Base-by-base conservation (phyloP, 345 rosid genomes). In the Aquilaria malaccensis region DNA sequence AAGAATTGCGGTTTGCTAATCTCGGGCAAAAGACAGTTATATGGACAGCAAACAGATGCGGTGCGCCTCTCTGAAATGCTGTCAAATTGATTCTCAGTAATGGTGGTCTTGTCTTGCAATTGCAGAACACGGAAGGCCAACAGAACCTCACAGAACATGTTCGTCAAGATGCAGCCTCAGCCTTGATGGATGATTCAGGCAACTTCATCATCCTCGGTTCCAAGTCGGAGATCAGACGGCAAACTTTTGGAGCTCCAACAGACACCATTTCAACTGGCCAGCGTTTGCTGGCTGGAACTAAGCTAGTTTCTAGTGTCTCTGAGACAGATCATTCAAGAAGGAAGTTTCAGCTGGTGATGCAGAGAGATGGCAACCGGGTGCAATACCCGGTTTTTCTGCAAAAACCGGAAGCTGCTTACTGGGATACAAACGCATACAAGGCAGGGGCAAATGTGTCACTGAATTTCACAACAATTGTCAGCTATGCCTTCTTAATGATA, bases 191-290 rank as follows among this genome's bases (percentile, higher is more conserved):
- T 30, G 59, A 63, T 63, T 52, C 66, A 7, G 66, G 66, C 30
- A 52, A 62, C 48, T 62, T 62, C 14, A 60, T 64, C 9, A 59
- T 74, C 37, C 59, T 52, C n/a, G 37, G 49, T 56, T 29, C 43
- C 1, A 47, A 13, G 0, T 55, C 37, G 11, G n/a, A 6, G 10
- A 45, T 55, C 2, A 4, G 70, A 30, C 75, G 83, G 83, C 58
- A 75, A 57, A 75, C 75, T 31, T 72, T 75, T 30, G n/a, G 52
- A 11, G 3, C 3, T 52, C 80, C 78, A 30, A 79, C 76, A 0
- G 74, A 79, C 15, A 76, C 74, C 33, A 48, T 79, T 32, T 55
- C 75, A 56, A 63, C 47, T 37, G 59, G 72, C 13, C 79, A 72
- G 50, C 41, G n/a, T 59, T 52, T 76, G 7, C 6, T 7, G 7